These are phyloP conservation scores for Heracleum sosnowskyi DNA, from an alignment of 129 eudicot species.

Conservation along the genomic window DNA sequence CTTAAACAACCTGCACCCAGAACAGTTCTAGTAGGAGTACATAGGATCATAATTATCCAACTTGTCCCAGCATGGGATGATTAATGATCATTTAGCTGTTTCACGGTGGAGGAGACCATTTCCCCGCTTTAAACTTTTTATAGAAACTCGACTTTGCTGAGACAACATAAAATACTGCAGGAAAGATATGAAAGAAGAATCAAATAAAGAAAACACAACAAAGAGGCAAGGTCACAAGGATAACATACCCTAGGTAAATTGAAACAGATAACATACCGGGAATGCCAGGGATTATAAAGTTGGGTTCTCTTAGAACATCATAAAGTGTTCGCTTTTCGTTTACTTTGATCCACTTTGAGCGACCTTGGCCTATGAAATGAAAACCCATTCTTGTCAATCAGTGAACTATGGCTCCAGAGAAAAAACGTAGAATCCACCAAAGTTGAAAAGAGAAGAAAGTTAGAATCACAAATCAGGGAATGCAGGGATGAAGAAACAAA, in stretches of 20 bases:
- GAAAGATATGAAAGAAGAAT: background rate
- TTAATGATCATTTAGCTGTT: background rate
- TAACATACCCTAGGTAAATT: background rate
- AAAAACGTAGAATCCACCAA: background rate
- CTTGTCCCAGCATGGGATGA: background rate
- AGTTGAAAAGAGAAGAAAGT: background rate
- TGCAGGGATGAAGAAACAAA: constrained; percentile 11
- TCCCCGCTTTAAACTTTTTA: constrained; percentile 70
- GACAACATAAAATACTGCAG: constrained; percentile 81
- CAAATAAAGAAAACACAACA: background rate
- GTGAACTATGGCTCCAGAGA: background rate
- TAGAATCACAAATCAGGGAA: background rate
- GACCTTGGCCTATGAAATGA: constrained; percentile 31
- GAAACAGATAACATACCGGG: constrained; percentile 53
- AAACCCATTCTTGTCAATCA: constrained; percentile 2
- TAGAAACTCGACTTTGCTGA: constrained; percentile 71
- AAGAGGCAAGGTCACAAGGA: background rate
- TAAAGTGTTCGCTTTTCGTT: constrained; percentile 67
- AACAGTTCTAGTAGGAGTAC: background rate
- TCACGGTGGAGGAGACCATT: constrained; percentile 72
- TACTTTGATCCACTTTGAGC: constrained; percentile 21
- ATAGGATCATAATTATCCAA: constrained; percentile 14
- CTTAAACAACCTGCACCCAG: background rate
- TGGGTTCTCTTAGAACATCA: constrained; percentile 59
- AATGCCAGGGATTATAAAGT: constrained; percentile 58